These are phyloP conservation scores for Borealophlyctis nickersoniae DNA, from an alignment of 192 early-diverging fungal species.

Conservation along the genomic window DNA sequence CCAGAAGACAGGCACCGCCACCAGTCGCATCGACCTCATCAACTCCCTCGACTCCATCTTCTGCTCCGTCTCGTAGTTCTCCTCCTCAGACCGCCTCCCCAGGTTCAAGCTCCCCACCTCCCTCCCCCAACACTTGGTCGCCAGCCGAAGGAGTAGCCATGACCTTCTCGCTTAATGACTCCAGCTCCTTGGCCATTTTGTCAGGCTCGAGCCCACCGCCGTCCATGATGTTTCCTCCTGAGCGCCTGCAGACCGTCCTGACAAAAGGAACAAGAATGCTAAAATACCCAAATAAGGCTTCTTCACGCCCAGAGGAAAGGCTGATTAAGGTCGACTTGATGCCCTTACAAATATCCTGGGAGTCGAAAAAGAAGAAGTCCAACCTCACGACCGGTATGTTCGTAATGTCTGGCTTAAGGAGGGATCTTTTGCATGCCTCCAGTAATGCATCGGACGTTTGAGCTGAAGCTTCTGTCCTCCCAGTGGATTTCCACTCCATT, in stretches of 20 bases:
- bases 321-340: constrained; percentile 33
- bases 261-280: constrained; percentile 40
- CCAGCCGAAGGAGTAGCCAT: too few species aligned
- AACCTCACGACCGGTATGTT: constrained; percentile 20
- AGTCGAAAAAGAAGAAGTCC: constrained; percentile 44
- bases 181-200: not conserved
- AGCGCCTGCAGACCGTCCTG: constrained; percentile 27
- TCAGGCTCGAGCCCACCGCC: constrained; percentile 9
- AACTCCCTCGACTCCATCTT: too few species aligned
- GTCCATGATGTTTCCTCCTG: constrained; percentile 4
- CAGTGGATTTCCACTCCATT: constrained; percentile 46
- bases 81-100: not conserved
- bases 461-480: not conserved
- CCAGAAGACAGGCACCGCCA: too few species aligned
- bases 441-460: too few species aligned
- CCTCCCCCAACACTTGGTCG: not conserved
- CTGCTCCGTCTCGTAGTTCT: too few species aligned
- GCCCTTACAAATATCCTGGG: constrained; percentile 40
- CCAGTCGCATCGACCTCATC: too few species aligned
- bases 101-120: not conserved
- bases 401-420: too few species aligned
- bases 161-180: constrained; percentile 7
- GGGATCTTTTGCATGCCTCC: too few species aligned
- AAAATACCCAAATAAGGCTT: constrained; percentile 43
- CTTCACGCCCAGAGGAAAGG: constrained; percentile 39